A percentile compares a stretch with the other conserved stretches of the same genome.
Evolutionary conservation across 352 stramenopile species (phyloP).

Genomic region (Globisporangium abappressorium): DNA sequence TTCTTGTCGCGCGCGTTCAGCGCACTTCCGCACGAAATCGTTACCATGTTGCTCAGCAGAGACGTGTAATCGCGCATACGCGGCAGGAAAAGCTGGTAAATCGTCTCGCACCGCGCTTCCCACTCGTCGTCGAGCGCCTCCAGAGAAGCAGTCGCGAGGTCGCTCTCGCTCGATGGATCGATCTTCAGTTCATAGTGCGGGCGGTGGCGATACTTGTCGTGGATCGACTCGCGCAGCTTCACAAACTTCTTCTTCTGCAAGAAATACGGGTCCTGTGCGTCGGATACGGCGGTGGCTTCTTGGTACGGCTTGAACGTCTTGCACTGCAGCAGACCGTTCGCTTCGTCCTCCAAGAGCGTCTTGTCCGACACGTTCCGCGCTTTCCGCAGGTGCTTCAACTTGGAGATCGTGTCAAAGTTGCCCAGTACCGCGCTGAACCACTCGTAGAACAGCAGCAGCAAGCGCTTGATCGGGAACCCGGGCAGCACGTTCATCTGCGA

Average conservation of each 20-base stretch:
- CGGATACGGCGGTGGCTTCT: constrained; percentile 38
- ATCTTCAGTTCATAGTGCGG: constrained; percentile 60
- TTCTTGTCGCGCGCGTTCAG: constrained; percentile 78
- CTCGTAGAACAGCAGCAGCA: constrained; percentile 70
- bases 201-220: constrained; percentile 71
- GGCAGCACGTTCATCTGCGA: constrained; percentile 67
- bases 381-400: constrained; percentile 51
- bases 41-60: constrained; percentile 67
- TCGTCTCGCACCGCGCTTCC: constrained; percentile 56
- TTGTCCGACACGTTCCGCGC: constrained; percentile 37
- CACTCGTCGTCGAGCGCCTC: constrained; percentile 69
- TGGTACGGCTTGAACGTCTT: constrained; percentile 72
- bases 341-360: constrained; percentile 48
- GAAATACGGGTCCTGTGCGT: constrained; percentile 65
- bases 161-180: constrained; percentile 35
- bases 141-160: constrained; percentile 42
- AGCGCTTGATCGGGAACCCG: constrained; percentile 75
- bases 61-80: constrained; percentile 70
- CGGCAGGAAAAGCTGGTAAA: constrained; percentile 71
- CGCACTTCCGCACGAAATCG: constrained; percentile 59
- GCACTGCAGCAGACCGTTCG: constrained; percentile 44
- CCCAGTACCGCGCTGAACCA: constrained; percentile 65
- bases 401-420: constrained; percentile 41
- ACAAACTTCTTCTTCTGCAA: constrained; percentile 73
- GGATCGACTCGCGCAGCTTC: constrained; percentile 56